Conservation (phyloP, 768 basidiomycete species). For the Lactarius sp. region DNA sequence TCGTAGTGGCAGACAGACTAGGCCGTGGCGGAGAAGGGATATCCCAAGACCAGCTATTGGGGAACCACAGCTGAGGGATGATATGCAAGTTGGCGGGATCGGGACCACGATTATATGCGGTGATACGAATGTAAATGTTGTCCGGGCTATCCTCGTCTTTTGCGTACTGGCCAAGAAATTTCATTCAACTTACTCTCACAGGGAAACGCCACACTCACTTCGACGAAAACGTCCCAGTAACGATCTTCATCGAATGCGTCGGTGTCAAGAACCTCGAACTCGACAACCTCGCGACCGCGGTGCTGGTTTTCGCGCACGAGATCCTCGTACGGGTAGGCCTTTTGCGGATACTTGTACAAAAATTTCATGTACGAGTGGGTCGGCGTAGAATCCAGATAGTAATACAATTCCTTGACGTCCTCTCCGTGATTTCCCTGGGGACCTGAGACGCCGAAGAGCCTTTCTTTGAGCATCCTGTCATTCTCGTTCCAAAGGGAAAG, state of each 20-base stretch:
- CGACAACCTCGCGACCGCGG: conserved; percentile 77
- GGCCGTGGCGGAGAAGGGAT: conserved; percentile 62
- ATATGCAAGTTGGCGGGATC: conserved; percentile 92
- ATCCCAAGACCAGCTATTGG: conserved; percentile 98
- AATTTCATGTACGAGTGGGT: conserved; percentile 99
- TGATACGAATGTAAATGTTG: conserved; percentile 88
- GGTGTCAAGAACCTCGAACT: conserved; percentile 93
- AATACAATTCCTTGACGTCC: conserved; percentile 98
- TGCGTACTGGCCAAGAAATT: conserved; percentile 62
- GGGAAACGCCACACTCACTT: conserved; percentile 49
- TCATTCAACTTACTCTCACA: background rate
- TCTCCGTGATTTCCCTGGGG: conserved; percentile 99
- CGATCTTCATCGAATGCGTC: conserved; percentile 87
- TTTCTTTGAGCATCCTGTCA: conserved; percentile 94
- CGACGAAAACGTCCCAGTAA: conserved; percentile 99
- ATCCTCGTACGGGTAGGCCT: conserved; percentile 88
- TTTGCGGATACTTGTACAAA: conserved; percentile 97
- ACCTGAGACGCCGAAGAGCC: conserved; percentile 92
- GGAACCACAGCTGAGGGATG: conserved; percentile 94
- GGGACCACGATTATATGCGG: conserved; percentile 93
- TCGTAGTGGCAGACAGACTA: conserved; percentile 48
- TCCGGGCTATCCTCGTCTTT: conserved; percentile 93
- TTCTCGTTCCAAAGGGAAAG: conserved; percentile 92
- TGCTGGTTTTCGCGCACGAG: conserved; percentile 81
- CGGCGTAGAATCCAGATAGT: conserved; percentile 97